A percentile compares a stretch with the other conserved stretches of the same genome.
phyloP scores from a whole-genome alignment of 2,329 filamentous ascomycete genomes.

The Cercospora zeae-maydis region DNA sequence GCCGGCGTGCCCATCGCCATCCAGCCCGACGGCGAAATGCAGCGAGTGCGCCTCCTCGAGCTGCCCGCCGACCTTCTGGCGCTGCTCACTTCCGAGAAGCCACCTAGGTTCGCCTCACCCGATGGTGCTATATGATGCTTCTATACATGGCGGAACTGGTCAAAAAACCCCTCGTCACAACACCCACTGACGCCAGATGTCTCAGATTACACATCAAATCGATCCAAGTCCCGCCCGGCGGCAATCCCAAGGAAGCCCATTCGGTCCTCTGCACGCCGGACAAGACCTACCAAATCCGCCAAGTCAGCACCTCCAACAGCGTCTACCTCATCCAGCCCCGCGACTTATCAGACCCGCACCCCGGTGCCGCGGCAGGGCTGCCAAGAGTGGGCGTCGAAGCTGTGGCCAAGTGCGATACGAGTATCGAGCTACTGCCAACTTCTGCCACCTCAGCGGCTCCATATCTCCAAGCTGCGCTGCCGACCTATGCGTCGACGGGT shows the following conservation, averaged over 20 bases:
- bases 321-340: slow-evolving; percentile 52
- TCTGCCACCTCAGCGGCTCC: slow-evolving; percentile 36
- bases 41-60: slow-evolving; percentile 58
- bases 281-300: slow-evolving; percentile 58
- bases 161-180: background rate
- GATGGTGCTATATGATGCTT: background rate
- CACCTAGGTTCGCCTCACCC: slow-evolving; percentile 36
- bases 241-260: slow-evolving; percentile 34
- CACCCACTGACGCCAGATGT: background rate
- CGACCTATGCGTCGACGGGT: slow-evolving; percentile 38
- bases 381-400: slow-evolving; percentile 38
- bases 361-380: slow-evolving; percentile 19
- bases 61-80: slow-evolving; percentile 56
- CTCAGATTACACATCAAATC: slow-evolving; percentile 43
- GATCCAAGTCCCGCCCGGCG: slow-evolving; percentile 27
- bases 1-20: slow-evolving; percentile 44
- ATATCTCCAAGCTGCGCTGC: slow-evolving; percentile 39
- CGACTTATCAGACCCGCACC: slow-evolving; percentile 16
- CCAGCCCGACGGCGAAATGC: slow-evolving; percentile 43
- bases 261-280: slow-evolving; percentile 58
- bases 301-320: slow-evolving; percentile 64
- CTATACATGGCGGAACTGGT: background rate
- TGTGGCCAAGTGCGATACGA: slow-evolving; percentile 45
- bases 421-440: slow-evolving; percentile 41
- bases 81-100: slow-evolving; percentile 41